phyloP scores from a whole-genome alignment of 2,329 filamentous ascomycete genomes.

The Nothophoma quercina region DNA sequence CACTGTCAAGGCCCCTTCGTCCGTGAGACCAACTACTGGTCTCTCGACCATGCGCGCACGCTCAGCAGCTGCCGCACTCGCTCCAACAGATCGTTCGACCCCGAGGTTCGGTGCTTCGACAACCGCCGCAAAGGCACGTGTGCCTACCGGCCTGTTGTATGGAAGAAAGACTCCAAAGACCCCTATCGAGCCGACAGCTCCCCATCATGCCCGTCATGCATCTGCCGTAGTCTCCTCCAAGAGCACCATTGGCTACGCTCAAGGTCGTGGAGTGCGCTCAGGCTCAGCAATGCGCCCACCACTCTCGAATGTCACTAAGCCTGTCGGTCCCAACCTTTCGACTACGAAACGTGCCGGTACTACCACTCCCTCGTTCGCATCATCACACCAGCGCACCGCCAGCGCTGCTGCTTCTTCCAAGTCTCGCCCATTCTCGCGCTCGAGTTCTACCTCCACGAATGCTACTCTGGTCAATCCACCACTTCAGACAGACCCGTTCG shows the following conservation, averaged over 20 bases:
- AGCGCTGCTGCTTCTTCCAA: constrained; percentile 23
- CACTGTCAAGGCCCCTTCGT: background rate
- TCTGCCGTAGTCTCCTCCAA: constrained; percentile 73
- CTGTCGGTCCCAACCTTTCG: constrained; percentile 32
- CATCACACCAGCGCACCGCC: constrained; percentile 27
- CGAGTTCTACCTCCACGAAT: constrained; percentile 43
- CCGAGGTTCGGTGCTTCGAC: constrained; percentile 52
- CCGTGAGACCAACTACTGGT: constrained; percentile 31
- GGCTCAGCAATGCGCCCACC: constrained; percentile 48
- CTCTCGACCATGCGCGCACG: constrained; percentile 64
- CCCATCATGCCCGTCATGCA: constrained; percentile 67
- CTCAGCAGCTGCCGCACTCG: constrained; percentile 55
- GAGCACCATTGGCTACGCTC: constrained; percentile 85
- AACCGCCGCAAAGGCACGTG: constrained; percentile 50
- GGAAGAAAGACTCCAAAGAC: constrained; percentile 52
- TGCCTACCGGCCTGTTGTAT: constrained; percentile 41
- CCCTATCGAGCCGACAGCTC: constrained; percentile 56
- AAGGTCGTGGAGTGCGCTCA: constrained; percentile 68
- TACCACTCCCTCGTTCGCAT: constrained; percentile 26
- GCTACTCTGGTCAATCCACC: constrained; percentile 37
- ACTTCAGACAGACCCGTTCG: constrained; percentile 15
- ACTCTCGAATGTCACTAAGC: constrained; percentile 46
- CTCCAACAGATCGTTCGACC: constrained; percentile 32
- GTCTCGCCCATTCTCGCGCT: constrained; percentile 39
- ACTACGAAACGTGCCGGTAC: constrained; percentile 19